A percentile compares a stretch with the other conserved stretches of the same genome.
Conservation (phyloP, 2,329 filamentous ascomycete species). For the Trichophyton equinum region DNA sequence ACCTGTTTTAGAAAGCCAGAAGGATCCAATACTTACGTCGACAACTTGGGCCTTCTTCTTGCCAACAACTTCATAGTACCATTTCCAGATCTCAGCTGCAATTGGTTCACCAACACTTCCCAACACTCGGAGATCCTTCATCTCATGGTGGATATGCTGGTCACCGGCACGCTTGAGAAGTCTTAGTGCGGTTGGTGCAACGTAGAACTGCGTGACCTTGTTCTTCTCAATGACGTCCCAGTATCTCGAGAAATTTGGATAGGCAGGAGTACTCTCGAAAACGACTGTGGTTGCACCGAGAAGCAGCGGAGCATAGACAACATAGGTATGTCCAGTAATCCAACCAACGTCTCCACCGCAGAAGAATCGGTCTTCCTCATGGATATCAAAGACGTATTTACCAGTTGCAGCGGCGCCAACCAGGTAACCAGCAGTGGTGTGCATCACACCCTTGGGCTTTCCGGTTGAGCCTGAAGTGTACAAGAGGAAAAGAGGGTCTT, state of each 20-base stretch:
- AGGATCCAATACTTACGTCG: conserved; percentile 53
- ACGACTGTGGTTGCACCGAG: conserved; percentile 91
- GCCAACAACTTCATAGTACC: conserved; percentile 93
- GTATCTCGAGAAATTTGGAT: conserved; percentile 95
- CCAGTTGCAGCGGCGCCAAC: conserved; percentile 83
- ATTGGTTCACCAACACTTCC: conserved; percentile 97
- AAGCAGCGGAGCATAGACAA: conserved; percentile 88
- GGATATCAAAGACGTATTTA: conserved; percentile 98
- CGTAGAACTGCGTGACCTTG: conserved; percentile 94
- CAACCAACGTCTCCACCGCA: conserved; percentile 97
- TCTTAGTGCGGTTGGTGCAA: conserved; percentile 85
- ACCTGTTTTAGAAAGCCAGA: not conserved
- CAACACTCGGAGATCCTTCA: conserved; percentile 79
- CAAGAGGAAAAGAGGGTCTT: conserved; percentile 92
- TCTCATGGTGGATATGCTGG: conserved; percentile 76
- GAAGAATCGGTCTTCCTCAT: conserved; percentile 87
- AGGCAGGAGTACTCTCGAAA: conserved; percentile 94
- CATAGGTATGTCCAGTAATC: conserved; percentile 98
- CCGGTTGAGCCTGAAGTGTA: conserved; percentile 97
- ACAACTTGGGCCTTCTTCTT: conserved; percentile 88
- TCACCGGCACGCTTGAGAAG: conserved; percentile 91
- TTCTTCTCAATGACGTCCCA: conserved; percentile 98
- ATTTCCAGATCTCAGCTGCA: conserved; percentile 97
- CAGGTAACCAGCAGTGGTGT: conserved; percentile 92
- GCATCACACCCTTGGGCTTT: conserved; percentile 98